Evolutionary conservation across 179 eudicot genomes (phyloP).

Genomic region (Gypsophila paniculata): DNA sequence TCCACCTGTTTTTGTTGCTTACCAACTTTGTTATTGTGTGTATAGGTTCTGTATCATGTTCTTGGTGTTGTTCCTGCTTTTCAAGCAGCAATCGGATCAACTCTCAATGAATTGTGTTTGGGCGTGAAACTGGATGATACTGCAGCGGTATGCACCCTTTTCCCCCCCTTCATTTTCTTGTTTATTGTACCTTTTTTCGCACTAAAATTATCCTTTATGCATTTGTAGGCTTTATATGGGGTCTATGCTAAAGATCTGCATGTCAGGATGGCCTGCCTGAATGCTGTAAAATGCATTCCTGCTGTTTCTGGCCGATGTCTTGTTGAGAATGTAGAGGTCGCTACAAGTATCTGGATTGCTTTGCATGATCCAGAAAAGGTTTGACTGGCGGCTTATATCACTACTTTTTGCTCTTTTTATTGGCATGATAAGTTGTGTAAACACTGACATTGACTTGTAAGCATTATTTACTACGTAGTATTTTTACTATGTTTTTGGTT

Average conservation of each 20-base stretch:
- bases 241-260: constrained; percentile 87
- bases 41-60: constrained; percentile 88
- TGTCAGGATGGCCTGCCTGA: constrained; percentile 91
- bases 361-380: constrained; percentile 98
- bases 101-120: constrained; percentile 87
- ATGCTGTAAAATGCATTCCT: constrained; percentile 93
- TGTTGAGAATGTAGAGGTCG: constrained; percentile 73
- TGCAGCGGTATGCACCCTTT: constrained; percentile 60
- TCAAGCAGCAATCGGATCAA: constrained; percentile 75
- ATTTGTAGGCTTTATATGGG: constrained; percentile 73
- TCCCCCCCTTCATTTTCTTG: constrained; percentile 3
- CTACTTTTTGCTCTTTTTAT: background rate
- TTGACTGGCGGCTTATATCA: constrained; percentile 18
- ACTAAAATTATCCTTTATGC: background rate
- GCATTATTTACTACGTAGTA: background rate
- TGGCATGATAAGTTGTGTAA: background rate
- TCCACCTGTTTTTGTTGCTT: constrained; percentile 4
- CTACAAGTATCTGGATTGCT: constrained; percentile 93
- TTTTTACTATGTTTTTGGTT: background rate
- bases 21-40: constrained; percentile 18
- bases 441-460: background rate
- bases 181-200: constrained; percentile 9
- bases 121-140: constrained; percentile 78
- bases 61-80: constrained; percentile 83
- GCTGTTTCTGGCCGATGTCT: constrained; percentile 75